Base-by-base conservation (phyloP, 2,329 filamentous ascomycete genomes). In the Orbilia ellipsospora region DNA sequence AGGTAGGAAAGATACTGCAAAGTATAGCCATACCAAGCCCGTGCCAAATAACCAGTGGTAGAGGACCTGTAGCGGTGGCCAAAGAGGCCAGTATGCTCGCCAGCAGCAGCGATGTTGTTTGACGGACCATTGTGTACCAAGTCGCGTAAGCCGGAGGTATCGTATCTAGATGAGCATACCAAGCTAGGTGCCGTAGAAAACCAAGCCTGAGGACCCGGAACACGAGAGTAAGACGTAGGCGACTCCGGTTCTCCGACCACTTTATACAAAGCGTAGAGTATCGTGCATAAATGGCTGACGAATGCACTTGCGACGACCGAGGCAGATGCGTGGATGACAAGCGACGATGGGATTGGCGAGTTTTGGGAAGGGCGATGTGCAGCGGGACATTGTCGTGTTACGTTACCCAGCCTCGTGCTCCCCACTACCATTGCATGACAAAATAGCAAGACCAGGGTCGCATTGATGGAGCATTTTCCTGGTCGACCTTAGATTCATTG, bases 41-140 rank as follows among this genome's bases (percentile, higher is more conserved):
- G 83, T 99, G 95, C 95, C 95, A 99, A 83, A 99, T 92, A 73
- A 99, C 87, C 42, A 99, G 86, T 0, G 95, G 95, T 31, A 97
- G 87, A 2, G 92, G 93, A n/a, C 87, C 42, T 15, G 23, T 31
- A 5, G 60, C 42, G 15, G 61, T 42, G 13, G 75, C 42, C 15
- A 73, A 15, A 6, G 74, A 63, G 20, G 65, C 59, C 26, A 73
- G 20, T 20, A 51, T 48, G 48, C 63, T 23, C 31, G 57, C 63
- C 8, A 74, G 57, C 50, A 74, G 52, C 44, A 74, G 50, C 45
- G 70, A 63, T 51, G 44, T n/a, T 20, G 63, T 40, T 48, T 63
- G 57, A 20, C 18, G 57, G 28, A 59, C 52, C 70, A 68, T 74
- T 44, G 51, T 52, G 23, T 67, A 40, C 15, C 8, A 51, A 50